These are phyloP conservation scores for Mortierella sp. DNA, from an alignment of 371 early-diverging fungal genomes.

Conservation along the genomic window DNA sequence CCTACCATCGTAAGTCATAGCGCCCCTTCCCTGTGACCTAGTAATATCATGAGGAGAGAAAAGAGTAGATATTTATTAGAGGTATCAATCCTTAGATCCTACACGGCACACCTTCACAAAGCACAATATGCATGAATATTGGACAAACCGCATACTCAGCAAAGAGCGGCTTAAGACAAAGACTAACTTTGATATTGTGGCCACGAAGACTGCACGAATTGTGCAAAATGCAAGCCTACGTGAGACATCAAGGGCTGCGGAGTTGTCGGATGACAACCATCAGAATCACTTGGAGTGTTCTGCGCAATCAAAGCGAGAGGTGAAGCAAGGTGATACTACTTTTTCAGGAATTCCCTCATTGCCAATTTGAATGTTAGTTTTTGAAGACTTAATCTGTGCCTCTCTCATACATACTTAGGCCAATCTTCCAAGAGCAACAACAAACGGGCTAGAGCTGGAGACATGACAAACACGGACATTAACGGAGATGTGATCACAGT, in stretches of 20 bases:
- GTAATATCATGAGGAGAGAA: too few relatives aligned
- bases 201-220: slow-evolving; percentile 17
- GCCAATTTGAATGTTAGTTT: neutral
- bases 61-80: too few relatives aligned
- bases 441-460: neutral
- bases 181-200: slow-evolving; percentile 10
- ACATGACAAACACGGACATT: neutral
- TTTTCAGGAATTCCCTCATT: neutral
- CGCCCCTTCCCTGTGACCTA: too few relatives aligned
- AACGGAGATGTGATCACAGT: too few relatives aligned
- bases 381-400: too few relatives aligned
- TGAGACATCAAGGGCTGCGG: slow-evolving; percentile 12
- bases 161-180: slow-evolving; percentile 8
- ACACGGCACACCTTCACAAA: too few relatives aligned
- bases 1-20: too few relatives aligned
- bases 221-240: slow-evolving; percentile 8
- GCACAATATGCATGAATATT: slow-evolving; percentile 10
- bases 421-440: neutral
- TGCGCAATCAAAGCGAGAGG: slow-evolving; percentile 16
- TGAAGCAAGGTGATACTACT: slow-evolving; percentile 10
- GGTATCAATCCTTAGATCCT: too few relatives aligned
- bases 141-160: slow-evolving; percentile 6
- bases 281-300: too few relatives aligned
- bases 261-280: slow-evolving; percentile 1
- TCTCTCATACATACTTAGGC: too few relatives aligned